These are phyloP conservation scores for Morella rubra DNA, from an alignment of 306 rosid species.

Conservation along the genomic window DNA sequence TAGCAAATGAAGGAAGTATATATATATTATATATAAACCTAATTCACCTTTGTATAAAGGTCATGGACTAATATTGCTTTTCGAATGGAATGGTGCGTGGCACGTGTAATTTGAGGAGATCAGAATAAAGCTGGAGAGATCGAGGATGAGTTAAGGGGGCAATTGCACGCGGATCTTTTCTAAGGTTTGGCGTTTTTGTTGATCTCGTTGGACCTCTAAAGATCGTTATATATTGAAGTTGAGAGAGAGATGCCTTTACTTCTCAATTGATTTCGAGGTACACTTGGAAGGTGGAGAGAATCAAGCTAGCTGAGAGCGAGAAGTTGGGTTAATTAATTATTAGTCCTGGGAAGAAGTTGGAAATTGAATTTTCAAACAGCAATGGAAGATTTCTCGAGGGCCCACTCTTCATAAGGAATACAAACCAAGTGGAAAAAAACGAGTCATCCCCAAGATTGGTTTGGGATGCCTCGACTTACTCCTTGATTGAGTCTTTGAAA, in stretches of 20 bases:
- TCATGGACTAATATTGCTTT: background rate
- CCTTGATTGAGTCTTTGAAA: background rate
- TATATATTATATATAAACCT: background rate
- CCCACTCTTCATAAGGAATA: too few species aligned
- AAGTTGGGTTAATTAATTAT: too few species aligned
- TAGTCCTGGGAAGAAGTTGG: too few species aligned
- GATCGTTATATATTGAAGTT: constrained; percentile 15
- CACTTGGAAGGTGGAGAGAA: background rate
- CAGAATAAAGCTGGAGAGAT: background rate
- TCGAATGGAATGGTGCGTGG: background rate
- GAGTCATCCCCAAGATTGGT: background rate
- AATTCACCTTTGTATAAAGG: too few species aligned
- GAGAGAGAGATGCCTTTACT: background rate
- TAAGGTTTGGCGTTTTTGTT: background rate
- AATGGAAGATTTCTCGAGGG: too few species aligned
- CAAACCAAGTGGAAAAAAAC: too few species aligned
- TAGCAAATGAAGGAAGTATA: background rate
- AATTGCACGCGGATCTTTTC: background rate
- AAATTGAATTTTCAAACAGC: too few species aligned
- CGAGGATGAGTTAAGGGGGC: background rate
- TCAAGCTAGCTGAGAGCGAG: too few species aligned
- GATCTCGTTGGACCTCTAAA: background rate
- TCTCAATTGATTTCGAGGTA: background rate
- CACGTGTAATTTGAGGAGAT: background rate
- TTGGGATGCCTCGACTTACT: background rate